Percentiles rank a stretch among this genome's conserved stretches.
Conservation (phyloP, 2,329 filamentous ascomycete species). For the Aspergillus novoparasiticus region DNA sequence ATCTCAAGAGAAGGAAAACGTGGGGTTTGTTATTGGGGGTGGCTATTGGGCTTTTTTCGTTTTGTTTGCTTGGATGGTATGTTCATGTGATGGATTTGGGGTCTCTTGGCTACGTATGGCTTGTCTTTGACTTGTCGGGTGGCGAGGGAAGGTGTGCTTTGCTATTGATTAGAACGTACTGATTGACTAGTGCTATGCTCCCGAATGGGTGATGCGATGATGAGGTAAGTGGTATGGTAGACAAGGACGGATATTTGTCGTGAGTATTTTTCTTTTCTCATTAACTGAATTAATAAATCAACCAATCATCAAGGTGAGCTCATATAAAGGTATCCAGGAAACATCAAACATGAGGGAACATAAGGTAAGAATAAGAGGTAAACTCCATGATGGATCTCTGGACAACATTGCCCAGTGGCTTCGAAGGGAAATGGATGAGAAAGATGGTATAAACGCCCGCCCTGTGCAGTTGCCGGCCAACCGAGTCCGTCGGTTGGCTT, state of each 20-base stretch:
- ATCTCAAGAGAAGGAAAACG: not conserved
- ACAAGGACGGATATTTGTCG: not conserved
- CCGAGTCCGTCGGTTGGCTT: slow-evolving; percentile 1
- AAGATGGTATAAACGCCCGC: slow-evolving; percentile 17
- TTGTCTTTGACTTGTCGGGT: not conserved
- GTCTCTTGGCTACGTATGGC: not conserved
- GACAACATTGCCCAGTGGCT: slow-evolving; percentile 3
- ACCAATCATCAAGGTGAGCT: slow-evolving; percentile 12
- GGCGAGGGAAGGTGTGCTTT: not conserved
- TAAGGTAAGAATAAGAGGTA: slow-evolving; percentile 7
- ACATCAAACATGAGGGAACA: slow-evolving; percentile 1
- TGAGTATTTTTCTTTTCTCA: slow-evolving; percentile 5
- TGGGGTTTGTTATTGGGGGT: not conserved
- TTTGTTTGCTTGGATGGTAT: not conserved
- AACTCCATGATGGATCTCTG: slow-evolving; percentile 7
- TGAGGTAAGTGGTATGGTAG: not conserved
- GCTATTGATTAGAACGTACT: not conserved
- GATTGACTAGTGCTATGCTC: not conserved
- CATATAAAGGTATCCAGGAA: slow-evolving; percentile 20
- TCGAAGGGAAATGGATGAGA: slow-evolving; percentile 6
- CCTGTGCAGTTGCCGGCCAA: slow-evolving; percentile 15
- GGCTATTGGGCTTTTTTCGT: not conserved
- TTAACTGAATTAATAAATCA: slow-evolving; percentile 13
- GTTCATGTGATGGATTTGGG: not conserved
- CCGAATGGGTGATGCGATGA: not conserved